Conservation (phyloP, 441 rosid species). For the Pelargonium exstipulatum region DNA sequence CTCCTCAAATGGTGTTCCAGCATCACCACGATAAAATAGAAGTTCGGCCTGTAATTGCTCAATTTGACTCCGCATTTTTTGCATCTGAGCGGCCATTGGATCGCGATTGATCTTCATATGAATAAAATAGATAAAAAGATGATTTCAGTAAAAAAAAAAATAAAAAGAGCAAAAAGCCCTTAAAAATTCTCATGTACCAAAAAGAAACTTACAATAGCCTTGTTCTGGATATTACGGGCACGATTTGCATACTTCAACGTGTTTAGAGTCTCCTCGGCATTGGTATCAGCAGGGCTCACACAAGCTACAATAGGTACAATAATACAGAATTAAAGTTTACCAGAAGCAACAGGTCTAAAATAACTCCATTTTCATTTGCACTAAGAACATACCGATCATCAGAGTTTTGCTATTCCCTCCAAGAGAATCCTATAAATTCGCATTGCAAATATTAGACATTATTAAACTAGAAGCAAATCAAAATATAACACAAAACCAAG, state of each 20-base stretch:
- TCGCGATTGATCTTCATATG: constrained; percentile 72
- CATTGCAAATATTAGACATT: constrained; percentile 20
- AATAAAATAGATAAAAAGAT: neutral
- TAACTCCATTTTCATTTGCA: constrained; percentile 11
- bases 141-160: neutral
- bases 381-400: constrained; percentile 74
- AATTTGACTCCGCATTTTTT: constrained; percentile 87
- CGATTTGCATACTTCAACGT: constrained; percentile 95
- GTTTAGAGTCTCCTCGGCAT: constrained; percentile 91
- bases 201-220: constrained; percentile 66
- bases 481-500: neutral
- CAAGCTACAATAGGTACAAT: constrained; percentile 50
- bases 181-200: neutral
- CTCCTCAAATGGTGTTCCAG: constrained; percentile 64
- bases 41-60: constrained; percentile 87
- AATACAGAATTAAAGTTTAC: neutral
- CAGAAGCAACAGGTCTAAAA: neutral
- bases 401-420: constrained; percentile 98
- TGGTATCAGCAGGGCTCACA: constrained; percentile 97
- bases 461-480: neutral
- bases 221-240: constrained; percentile 93
- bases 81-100: constrained; percentile 75
- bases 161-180: neutral
- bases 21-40: constrained; percentile 69
- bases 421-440: constrained; percentile 65